Conservation (phyloP, 176 grass and related monocot species). For the Carex parvula region DNA sequence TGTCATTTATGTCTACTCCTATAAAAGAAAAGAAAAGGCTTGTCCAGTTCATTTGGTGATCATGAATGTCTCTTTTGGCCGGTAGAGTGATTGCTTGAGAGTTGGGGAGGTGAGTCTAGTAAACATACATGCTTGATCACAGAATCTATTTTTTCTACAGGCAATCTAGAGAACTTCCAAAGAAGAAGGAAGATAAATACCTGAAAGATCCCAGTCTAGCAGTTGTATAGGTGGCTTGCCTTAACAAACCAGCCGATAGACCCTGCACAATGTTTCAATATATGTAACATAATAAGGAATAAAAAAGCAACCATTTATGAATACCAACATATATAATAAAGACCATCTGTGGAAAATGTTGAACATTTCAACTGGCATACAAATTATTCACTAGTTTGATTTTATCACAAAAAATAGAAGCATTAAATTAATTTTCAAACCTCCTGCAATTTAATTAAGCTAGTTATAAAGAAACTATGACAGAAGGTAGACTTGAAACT, state of each 20-base stretch:
- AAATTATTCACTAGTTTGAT: neutral
- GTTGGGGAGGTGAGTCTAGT: neutral
- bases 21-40: neutral
- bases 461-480: neutral
- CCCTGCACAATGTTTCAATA: constrained; percentile 50
- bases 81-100: neutral
- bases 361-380: neutral
- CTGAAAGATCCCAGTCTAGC: constrained; percentile 96
- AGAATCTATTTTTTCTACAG: neutral
- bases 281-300: neutral
- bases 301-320: neutral
- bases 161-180: neutral
- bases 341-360: neutral
- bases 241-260: constrained; percentile 89
- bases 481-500: neutral
- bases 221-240: constrained; percentile 93
- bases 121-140: neutral
- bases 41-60: neutral
- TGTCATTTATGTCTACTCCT: neutral
- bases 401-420: neutral
- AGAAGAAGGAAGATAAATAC: constrained; percentile 32
- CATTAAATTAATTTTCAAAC: neutral
- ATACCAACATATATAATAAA: neutral
- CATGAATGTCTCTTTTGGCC: neutral
- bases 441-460: neutral